Base-by-base conservation (phyloP, 2,329 filamentous ascomycete genomes). In the Chrysosporium keratinophilum region DNA sequence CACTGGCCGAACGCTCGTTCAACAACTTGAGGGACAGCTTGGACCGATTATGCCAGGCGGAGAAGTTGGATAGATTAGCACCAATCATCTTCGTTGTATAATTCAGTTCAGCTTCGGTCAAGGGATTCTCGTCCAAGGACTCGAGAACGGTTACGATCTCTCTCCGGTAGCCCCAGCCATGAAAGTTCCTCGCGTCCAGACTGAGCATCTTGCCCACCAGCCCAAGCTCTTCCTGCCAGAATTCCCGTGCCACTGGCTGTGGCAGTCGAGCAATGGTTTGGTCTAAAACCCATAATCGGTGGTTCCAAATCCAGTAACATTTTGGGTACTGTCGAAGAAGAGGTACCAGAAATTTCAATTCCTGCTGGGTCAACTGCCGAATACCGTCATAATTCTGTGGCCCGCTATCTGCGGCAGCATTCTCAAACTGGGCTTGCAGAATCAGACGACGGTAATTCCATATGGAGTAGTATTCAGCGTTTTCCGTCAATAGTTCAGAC, bases 291-390 rank as follows among this genome's bases (percentile, higher is more conserved):
- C 93, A 98, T 44, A 85, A 72, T 28, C 93, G 84, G 70, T 96
- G 91, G 62, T 95, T 95, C 93, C 93, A 98, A 64, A 98, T 91
- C 91, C 93, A 97, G 74, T 98, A 98, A 76, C 93, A 97, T 69
- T 98, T 98, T 5, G 93, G 93, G 60, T 82, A 91, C 60, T 88
- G 82, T 59, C 87, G 78, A 48, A 98, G 79, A 17, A 98, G 78
- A 0, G 88, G 87, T 40, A 96, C 80, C 34, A 91, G 83, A 65
- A 96, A 95, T 46, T 74, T 73, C 34, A 98, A 76, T 67, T 98
- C 93, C 53, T 79, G 75, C 45, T 80, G 78, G 57, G 97, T 77
- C 33, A 84, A 65, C 2, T 81, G 72, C 41, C 74, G 67, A 31
- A 73, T 66, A 42, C 9, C 31, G 3, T 46, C 6, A 12, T 33